Evolutionary conservation across 2,329 filamentous ascomycete species (phyloP).

Genomic region (Ophiosphaerella herpotricha): DNA sequence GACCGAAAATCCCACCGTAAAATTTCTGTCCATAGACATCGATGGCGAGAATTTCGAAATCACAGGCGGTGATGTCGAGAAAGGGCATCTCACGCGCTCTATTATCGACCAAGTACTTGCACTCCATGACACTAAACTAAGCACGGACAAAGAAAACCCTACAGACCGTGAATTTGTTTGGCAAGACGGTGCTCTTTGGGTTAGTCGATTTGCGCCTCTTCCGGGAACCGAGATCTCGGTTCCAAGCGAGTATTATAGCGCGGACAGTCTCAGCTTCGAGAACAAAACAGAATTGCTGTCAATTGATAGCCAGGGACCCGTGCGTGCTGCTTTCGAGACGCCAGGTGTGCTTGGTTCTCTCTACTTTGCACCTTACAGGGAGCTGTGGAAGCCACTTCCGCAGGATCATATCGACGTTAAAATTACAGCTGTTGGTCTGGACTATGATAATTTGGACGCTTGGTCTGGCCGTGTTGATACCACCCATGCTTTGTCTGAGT

Average conservation of each 20-base stretch:
- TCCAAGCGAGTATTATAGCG: slow-evolving; percentile 1
- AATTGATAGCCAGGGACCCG: not conserved
- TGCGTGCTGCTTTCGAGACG: not conserved
- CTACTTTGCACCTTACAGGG: no score
- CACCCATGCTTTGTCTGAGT: no score
- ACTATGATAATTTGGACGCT: no score
- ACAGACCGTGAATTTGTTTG: slow-evolving; percentile 20
- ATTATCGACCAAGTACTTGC: not conserved
- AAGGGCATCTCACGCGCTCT: not conserved
- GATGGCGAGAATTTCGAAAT: slow-evolving; percentile 8
- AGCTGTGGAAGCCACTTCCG: no score
- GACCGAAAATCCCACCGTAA: slow-evolving; percentile 7
- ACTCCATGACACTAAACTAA: slow-evolving; percentile 1
- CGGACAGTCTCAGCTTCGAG: not conserved
- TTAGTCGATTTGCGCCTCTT: slow-evolving; percentile 17
- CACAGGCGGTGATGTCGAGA: not conserved
- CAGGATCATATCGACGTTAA: no score
- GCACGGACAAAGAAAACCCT: not conserved
- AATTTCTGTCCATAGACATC: slow-evolving; percentile 11
- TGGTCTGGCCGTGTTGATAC: no score
- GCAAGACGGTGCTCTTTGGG: slow-evolving; percentile 22
- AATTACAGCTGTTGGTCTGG: no score
- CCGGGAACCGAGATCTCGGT: slow-evolving; percentile 7
- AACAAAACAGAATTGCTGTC: not conserved
- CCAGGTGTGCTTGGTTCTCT: no score